Percentiles rank a stretch among this genome's conserved stretches.
Evolutionary conservation across 2,329 filamentous ascomycete genomes (phyloP).

Genomic region (Rutstroemia sydowiana): DNA sequence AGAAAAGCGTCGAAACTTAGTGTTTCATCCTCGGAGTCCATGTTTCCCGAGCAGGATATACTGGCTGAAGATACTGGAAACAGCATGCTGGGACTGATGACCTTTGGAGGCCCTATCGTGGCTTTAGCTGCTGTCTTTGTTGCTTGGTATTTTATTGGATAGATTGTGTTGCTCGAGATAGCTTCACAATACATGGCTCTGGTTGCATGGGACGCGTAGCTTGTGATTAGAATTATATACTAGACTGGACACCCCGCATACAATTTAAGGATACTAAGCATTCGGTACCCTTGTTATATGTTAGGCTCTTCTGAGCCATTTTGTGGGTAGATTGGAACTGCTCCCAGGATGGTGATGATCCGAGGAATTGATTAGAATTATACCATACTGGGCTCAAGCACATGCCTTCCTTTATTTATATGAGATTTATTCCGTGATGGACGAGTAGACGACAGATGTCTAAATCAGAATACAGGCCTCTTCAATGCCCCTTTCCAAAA

Average conservation of each 20-base stretch:
- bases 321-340: background rate
- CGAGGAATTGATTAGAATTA: no score
- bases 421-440: no score
- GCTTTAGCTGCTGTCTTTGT: constrained; percentile 4
- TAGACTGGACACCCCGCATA: background rate
- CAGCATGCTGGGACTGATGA: background rate
- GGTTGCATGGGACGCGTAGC: background rate
- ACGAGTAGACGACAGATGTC: no score
- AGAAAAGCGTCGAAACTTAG: background rate
- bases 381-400: no score
- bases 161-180: background rate
- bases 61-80: background rate
- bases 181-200: background rate
- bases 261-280: constrained; percentile 3
- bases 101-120: background rate
- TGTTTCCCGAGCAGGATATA: background rate
- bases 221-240: background rate
- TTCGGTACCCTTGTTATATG: constrained; percentile 6
- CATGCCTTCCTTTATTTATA: no score
- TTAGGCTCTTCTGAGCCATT: background rate
- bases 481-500: no score
- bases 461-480: no score
- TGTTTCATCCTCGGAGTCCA: background rate
- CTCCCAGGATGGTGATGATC: background rate
- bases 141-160: constrained; percentile 8